Evolutionary conservation across 805 yeast species (phyloP), one percentile per base, ranked within the genome.

Genomic region (Peterozyma xylosa): DNA sequence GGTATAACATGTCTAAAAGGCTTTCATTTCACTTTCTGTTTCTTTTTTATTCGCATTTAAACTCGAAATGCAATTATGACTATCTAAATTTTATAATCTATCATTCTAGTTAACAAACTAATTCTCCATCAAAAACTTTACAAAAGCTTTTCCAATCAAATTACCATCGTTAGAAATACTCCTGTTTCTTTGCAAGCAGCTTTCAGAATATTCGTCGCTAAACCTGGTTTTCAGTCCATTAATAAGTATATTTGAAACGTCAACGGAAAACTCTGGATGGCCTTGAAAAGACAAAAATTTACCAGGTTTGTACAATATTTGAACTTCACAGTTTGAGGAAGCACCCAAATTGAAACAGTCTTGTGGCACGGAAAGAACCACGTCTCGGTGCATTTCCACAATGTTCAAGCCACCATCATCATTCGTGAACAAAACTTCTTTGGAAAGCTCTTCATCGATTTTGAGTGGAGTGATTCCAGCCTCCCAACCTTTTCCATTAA

Each of bases 231-330:
- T 15, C 18, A 44, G 37, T 3, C 27, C 30, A 6, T 45, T 41
- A 13, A 47, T 41, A 27, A 54, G 27, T 1, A 35, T 37, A 3
- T 47, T 36, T 2, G 60, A 57, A 16, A 57, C 56, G 3, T 60
- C 68, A 0, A 65, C 63, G 21, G 64, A 55, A 54, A 86, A 89
- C 58, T 89, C 96, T 0, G 96, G 96, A 55, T 89, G 97, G 0
- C 96, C 96, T 60, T 89, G 97, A 51, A 88, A 74, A 0, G 93
- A 76, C 17, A 89, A 60, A 7, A 84, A 43, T 37, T 71, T 67
- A 17, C 67, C 56, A 0, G 71, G 68, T 35, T 74, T 73, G 44
- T 73, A 74, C 29, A 86, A 63, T 0, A 95, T 95, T 62, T 89
- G 96, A 33, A 75, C 63, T 1, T 62, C 53, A 49, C 95, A 83